phyloP scores from a whole-genome alignment of 2,329 filamentous ascomycete species.

The Aspergillus piperis region DNA sequence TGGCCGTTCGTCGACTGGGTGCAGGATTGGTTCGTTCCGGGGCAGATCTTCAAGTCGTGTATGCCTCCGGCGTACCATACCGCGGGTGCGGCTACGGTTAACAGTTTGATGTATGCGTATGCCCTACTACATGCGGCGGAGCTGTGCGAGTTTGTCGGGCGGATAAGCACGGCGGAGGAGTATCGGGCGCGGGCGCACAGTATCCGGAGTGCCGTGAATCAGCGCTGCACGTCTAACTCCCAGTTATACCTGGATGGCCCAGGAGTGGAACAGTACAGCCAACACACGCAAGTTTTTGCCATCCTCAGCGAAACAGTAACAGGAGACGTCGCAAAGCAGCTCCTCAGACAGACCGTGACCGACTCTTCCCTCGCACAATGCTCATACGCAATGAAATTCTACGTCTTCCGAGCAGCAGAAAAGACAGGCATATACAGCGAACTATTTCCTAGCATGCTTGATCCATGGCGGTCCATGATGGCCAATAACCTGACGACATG shows the following conservation, averaged over 20 bases:
- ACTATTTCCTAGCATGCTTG: neutral
- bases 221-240: neutral
- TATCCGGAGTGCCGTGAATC: neutral
- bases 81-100: neutral
- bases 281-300: constrained; percentile 12
- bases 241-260: constrained; percentile 4
- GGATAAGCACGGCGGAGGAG: neutral
- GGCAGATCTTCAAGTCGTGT: neutral
- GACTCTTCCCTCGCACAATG: neutral
- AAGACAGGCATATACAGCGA: constrained; percentile 4
- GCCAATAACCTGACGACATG: constrained; percentile 10
- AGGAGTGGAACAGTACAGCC: constrained; percentile 3
- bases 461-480: constrained; percentile 11
- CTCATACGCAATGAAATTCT: constrained; percentile 14
- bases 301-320: constrained; percentile 4
- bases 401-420: constrained; percentile 8
- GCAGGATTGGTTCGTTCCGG: neutral
- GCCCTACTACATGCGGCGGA: constrained; percentile 3
- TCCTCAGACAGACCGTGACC: neutral
- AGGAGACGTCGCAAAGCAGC: neutral
- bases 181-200: neutral
- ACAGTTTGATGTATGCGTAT: constrained; percentile 9
- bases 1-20: constrained; percentile 17
- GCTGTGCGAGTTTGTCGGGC: neutral
- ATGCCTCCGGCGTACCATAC: constrained; percentile 11